A percentile compares a stretch with the other conserved stretches of the same genome.
phyloP scores from a whole-genome alignment of 768 basidiomycete genomes.

The Auricularia sp. region DNA sequence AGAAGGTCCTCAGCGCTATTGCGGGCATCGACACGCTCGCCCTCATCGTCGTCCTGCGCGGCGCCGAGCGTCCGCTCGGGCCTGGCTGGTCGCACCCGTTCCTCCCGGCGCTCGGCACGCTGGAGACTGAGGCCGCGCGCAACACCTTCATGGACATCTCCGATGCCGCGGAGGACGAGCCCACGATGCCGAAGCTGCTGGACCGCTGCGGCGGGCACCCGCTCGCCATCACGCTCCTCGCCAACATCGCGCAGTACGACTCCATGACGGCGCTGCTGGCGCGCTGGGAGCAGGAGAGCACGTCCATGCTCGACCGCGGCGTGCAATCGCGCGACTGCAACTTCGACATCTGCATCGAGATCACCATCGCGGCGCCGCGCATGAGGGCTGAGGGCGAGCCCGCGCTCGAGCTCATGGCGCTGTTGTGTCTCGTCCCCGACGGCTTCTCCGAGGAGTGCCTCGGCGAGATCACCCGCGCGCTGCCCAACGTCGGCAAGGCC shows the following conservation, averaged over 20 bases:
- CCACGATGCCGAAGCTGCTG: neutral
- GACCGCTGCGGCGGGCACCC: neutral
- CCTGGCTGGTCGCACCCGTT: neutral
- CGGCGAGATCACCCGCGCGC: neutral
- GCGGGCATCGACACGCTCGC: neutral
- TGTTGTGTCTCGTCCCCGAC: neutral
- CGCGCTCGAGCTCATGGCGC: neutral
- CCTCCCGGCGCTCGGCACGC: neutral
- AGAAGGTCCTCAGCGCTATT: neutral
- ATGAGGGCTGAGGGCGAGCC: neutral
- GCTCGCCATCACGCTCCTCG: neutral
- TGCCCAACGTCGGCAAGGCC: neutral
- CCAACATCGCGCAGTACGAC: conserved; percentile 2
- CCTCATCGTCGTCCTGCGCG: neutral
- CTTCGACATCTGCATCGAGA: neutral
- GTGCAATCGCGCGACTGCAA: neutral
- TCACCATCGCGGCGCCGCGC: neutral
- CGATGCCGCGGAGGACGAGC: neutral
- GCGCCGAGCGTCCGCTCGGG: neutral
- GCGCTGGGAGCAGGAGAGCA: conserved; percentile 1
- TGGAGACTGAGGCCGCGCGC: too few relatives aligned
- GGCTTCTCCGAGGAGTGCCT: neutral
- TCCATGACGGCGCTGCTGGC: neutral
- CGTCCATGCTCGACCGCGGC: neutral
- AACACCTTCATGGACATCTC: neutral